These are phyloP conservation scores for Cryptomeria japonica DNA, from an alignment of 75 land plant species.

Conservation along the genomic window DNA sequence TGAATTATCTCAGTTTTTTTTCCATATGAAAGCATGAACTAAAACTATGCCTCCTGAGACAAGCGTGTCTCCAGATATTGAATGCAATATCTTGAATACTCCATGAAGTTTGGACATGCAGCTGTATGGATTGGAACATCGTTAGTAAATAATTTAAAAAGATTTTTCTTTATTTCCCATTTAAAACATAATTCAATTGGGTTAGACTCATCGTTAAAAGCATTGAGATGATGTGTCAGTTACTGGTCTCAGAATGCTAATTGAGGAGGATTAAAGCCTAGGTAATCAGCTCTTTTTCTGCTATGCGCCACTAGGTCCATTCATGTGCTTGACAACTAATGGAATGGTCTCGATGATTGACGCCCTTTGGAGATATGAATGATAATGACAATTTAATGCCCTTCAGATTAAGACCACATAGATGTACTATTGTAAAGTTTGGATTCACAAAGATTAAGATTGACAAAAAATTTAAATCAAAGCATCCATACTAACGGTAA, in stretches of 20 bases:
- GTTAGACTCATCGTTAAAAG: neutral
- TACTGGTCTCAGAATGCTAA: neutral
- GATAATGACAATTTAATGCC: neutral
- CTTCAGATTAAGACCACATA: neutral
- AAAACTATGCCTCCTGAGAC: neutral
- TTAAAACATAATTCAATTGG: neutral
- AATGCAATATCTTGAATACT: neutral
- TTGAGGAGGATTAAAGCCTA: neutral
- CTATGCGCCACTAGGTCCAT: neutral
- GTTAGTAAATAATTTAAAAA: neutral
- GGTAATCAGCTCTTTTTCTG: neutral
- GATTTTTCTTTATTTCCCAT: neutral
- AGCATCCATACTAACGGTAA: neutral
- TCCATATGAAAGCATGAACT: conserved; percentile 39
- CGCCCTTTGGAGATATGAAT: neutral
- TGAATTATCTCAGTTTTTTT: conserved; percentile 41
- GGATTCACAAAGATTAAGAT: neutral
- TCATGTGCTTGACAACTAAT: neutral
- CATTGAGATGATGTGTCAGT: neutral
- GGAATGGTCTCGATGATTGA: neutral
- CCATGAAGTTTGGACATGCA: neutral
- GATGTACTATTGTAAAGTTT: neutral
- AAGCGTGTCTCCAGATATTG: neutral
- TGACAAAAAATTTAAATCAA: neutral
- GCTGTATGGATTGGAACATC: neutral